phyloP scores from a whole-genome alignment of 2,329 filamentous ascomycete species.

The Colletotrichum sp. region DNA sequence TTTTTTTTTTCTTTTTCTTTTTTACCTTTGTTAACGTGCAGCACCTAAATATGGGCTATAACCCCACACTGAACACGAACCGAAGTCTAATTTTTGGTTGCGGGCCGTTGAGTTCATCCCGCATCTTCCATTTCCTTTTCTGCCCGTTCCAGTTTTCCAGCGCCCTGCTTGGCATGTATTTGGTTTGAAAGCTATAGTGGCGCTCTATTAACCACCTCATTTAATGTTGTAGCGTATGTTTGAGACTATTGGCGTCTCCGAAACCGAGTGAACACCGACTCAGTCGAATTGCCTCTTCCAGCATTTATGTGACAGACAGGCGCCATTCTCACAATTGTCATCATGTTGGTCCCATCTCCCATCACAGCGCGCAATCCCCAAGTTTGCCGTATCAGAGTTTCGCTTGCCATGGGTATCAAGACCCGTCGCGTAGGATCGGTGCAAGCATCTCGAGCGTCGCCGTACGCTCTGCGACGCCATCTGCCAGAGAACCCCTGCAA shows the following conservation, averaged over 20 bases:
- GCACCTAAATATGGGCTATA: not conserved
- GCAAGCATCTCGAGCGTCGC: not conserved
- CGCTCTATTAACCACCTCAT: not conserved
- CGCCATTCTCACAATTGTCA: not conserved
- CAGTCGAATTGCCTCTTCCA: not conserved
- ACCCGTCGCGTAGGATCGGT: not conserved
- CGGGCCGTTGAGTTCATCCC: not conserved
- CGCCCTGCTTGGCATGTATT: not conserved
- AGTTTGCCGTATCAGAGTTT: not conserved
- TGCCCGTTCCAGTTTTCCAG: not conserved
- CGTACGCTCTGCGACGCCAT: not conserved
- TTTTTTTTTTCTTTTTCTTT: not conserved
- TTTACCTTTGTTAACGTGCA: not conserved
- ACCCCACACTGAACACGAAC: not conserved
- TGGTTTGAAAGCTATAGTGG: not conserved
- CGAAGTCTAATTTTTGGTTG: not conserved
- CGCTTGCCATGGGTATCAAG: not conserved
- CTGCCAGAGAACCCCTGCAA: constrained; percentile 7
- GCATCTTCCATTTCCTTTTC: not conserved
- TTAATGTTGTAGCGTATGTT: not conserved
- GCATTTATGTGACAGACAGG: not conserved
- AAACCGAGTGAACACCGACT: not conserved
- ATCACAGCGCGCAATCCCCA: not conserved
- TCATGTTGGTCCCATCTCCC: not conserved
- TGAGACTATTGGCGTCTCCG: not conserved